Conservation (phyloP, 1,139 yeast genomes). For the Candida sp. region DNA sequence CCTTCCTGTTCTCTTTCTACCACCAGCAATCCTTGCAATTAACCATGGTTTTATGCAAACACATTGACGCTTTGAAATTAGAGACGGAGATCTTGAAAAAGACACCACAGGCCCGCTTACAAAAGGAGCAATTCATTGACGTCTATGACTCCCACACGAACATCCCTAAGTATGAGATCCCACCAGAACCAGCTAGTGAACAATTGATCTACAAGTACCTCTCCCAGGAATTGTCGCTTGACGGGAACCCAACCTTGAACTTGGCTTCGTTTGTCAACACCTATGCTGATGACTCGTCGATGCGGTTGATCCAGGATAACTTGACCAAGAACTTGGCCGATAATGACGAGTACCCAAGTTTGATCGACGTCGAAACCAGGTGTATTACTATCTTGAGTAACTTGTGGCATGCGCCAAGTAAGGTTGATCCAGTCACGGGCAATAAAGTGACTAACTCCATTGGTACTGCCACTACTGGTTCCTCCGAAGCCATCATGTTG, state of each 20-base stretch:
- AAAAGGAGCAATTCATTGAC: constrained; percentile 36
- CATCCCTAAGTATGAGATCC: constrained; percentile 59
- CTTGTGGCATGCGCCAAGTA: constrained; percentile 36
- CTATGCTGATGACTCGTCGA: constrained; percentile 48
- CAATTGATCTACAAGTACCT: constrained; percentile 64
- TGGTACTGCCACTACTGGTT: constrained; percentile 94
- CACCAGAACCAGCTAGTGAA: constrained; percentile 56
- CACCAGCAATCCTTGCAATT: neutral
- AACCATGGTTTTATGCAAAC: constrained; percentile 45
- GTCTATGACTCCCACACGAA: constrained; percentile 35
- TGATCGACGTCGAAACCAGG: constrained; percentile 79
- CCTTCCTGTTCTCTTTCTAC: neutral
- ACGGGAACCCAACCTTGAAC: constrained; percentile 85
- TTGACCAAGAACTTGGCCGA: constrained; percentile 89
- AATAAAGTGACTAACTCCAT: constrained; percentile 48
- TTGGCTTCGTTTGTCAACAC: constrained; percentile 93
- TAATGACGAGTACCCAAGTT: constrained; percentile 90
- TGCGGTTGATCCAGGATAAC: constrained; percentile 64
- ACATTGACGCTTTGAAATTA: constrained; percentile 40
- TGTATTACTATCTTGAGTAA: constrained; percentile 81
- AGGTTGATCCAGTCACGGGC: constrained; percentile 29
- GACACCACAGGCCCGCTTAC: constrained; percentile 25
- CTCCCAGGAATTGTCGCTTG: constrained; percentile 76
- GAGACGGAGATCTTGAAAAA: constrained; percentile 33
- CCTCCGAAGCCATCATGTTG: constrained; percentile 92